A percentile compares a stretch with the other conserved stretches of the same genome.
Conservation (phyloP, 164 flowering plant species). For the Macadamia integrifolia region DNA sequence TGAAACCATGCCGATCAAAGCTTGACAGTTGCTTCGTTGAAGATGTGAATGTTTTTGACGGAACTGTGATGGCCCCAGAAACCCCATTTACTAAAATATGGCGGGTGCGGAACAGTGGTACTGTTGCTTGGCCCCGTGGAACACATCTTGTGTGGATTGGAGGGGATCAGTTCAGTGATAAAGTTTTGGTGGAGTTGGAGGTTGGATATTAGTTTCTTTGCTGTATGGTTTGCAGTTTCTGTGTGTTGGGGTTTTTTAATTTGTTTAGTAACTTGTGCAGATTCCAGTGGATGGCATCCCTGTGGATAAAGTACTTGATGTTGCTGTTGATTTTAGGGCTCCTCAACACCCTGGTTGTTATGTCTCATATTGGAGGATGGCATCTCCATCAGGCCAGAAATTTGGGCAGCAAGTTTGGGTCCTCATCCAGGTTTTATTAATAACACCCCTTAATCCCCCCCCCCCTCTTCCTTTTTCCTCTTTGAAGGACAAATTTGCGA, state of each 20-base stretch:
- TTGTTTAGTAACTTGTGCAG: conserved; percentile 24
- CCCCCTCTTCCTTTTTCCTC: neutral
- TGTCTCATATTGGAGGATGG: conserved; percentile 87
- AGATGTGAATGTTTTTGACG: conserved; percentile 77
- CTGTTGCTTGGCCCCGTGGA: conserved; percentile 54
- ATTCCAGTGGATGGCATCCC: conserved; percentile 44
- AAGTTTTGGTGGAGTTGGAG: conserved; percentile 48
- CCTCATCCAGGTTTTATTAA: conserved; percentile 54
- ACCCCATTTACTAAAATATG: conserved; percentile 83
- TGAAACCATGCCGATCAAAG: conserved; percentile 23
- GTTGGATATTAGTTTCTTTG: conserved; percentile 18
- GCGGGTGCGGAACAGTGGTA: conserved; percentile 83
- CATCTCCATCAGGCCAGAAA: conserved; percentile 53
- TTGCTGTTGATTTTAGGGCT: conserved; percentile 75
- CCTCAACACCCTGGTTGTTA: conserved; percentile 74
- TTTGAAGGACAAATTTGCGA: neutral
- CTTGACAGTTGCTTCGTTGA: conserved; percentile 58
- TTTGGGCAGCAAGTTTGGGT: conserved; percentile 97
- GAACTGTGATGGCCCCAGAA: conserved; percentile 58
- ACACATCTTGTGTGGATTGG: conserved; percentile 71
- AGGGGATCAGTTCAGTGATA: conserved; percentile 48
- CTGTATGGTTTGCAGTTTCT: neutral
- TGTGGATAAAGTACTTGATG: conserved; percentile 44
- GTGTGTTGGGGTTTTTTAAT: neutral
- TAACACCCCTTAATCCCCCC: neutral